phyloP scores from a whole-genome alignment of 2,329 filamentous ascomycete genomes.

The Fusarium mangiferae region DNA sequence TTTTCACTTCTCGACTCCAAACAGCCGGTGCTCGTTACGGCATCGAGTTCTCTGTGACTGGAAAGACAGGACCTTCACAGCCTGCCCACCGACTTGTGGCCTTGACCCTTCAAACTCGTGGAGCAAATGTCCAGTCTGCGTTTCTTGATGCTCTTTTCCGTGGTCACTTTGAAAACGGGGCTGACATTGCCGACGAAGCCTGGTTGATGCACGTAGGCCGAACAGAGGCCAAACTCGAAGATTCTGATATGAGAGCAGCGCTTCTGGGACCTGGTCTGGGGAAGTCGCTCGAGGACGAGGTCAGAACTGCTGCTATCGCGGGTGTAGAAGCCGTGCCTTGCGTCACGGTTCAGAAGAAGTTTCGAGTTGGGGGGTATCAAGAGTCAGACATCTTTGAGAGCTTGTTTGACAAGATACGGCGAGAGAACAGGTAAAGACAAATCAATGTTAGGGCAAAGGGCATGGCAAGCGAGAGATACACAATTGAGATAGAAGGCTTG shows the following conservation, averaged over 20 bases:
- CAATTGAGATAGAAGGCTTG: not conserved
- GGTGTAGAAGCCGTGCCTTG: slow-evolving; percentile 75
- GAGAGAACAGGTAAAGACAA: slow-evolving; percentile 12
- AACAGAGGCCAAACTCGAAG: slow-evolving; percentile 45
- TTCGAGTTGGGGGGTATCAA: slow-evolving; percentile 77
- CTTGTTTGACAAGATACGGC: slow-evolving; percentile 69
- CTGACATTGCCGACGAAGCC: slow-evolving; percentile 54
- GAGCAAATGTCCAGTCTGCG: slow-evolving; percentile 49
- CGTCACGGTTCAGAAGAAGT: slow-evolving; percentile 75
- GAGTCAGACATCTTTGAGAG: slow-evolving; percentile 71
- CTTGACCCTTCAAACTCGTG: slow-evolving; percentile 49
- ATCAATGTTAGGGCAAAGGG: not conserved
- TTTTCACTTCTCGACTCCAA: slow-evolving; percentile 47
- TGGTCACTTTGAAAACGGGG: slow-evolving; percentile 54
- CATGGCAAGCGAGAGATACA: not conserved
- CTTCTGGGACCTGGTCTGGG: slow-evolving; percentile 46
- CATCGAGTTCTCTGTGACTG: slow-evolving; percentile 55
- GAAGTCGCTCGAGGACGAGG: slow-evolving; percentile 46
- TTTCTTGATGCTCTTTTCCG: slow-evolving; percentile 56
- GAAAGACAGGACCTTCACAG: slow-evolving; percentile 57
- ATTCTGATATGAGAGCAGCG: slow-evolving; percentile 41
- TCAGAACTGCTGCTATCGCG: slow-evolving; percentile 41
- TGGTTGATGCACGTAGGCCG: slow-evolving; percentile 53
- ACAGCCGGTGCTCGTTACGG: slow-evolving; percentile 48
- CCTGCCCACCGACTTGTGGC: slow-evolving; percentile 60